phyloP scores from a whole-genome alignment of 805 yeast species.

The Saccharomycopsis olivae region DNA sequence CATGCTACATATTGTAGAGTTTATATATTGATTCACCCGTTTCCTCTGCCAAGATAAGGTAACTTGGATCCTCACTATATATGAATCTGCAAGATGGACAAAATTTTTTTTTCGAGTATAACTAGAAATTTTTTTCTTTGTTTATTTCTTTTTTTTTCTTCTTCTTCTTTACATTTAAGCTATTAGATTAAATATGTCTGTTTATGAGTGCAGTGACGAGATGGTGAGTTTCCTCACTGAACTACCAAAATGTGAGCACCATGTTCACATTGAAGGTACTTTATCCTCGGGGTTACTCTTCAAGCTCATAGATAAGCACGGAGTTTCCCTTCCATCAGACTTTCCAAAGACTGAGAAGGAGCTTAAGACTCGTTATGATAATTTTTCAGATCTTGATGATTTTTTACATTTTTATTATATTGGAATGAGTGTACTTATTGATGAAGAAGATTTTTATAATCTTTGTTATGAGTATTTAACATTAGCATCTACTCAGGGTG shows the following conservation, averaged over 20 bases:
- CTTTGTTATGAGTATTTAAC: conserved; percentile 65
- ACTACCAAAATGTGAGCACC: conserved; percentile 82
- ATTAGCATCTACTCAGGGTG: conserved; percentile 48
- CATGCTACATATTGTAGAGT: neutral
- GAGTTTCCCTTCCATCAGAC: conserved; percentile 44
- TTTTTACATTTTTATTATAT: conserved; percentile 71
- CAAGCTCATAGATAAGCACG: conserved; percentile 47
- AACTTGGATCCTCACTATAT: too few relatives aligned
- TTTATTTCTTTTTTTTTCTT: too few relatives aligned
- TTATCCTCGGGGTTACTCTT: conserved; percentile 66
- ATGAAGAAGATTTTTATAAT: conserved; percentile 65
- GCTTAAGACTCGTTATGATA: conserved; percentile 45
- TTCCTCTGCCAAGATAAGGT: too few relatives aligned
- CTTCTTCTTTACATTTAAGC: too few relatives aligned
- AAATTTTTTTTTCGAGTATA: neutral
- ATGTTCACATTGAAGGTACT: conserved; percentile 77
- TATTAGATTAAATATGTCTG: too few relatives aligned
- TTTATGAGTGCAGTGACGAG: neutral
- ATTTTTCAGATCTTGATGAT: conserved; percentile 63
- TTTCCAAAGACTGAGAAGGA: conserved; percentile 54
- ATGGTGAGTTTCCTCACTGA: conserved; percentile 41
- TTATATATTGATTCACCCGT: too few relatives aligned
- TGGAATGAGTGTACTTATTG: conserved; percentile 66
- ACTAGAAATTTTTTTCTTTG: too few relatives aligned
- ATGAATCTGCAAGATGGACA: too few relatives aligned